Evolutionary conservation across 139 green algal species (phyloP).

Genomic region (Picochlorum sp.): DNA sequence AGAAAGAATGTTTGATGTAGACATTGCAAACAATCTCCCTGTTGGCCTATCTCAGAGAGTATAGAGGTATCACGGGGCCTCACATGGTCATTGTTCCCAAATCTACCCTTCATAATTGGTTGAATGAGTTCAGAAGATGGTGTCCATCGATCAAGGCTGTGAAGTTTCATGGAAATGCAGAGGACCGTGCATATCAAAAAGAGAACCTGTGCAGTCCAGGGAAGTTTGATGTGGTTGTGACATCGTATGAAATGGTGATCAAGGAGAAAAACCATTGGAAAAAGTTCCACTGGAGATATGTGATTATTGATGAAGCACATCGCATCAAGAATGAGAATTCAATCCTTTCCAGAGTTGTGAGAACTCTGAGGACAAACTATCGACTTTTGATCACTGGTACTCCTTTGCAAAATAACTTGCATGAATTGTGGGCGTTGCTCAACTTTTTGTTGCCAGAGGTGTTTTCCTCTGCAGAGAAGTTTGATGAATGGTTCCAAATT

Average conservation of each 20-base stretch:
- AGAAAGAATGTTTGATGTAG: background rate
- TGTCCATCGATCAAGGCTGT: slow-evolving; percentile 78
- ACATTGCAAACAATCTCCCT: slow-evolving; percentile 98
- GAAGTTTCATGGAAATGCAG: slow-evolving; percentile 94
- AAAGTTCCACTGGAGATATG: slow-evolving; percentile 95
- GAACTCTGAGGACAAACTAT: slow-evolving; percentile 87
- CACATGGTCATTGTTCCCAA: slow-evolving; percentile 98
- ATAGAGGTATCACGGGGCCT: slow-evolving; percentile 87
- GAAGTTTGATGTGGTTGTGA: slow-evolving; percentile 93
- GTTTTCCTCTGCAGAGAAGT: slow-evolving; percentile 85
- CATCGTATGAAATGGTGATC: slow-evolving; percentile 99
- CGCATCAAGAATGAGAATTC: slow-evolving; percentile 99
- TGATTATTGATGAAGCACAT: slow-evolving; percentile 99
- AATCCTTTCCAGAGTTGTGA: slow-evolving; percentile 77
- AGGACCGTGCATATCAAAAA: slow-evolving; percentile 73
- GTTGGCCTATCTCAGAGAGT: slow-evolving; percentile 93
- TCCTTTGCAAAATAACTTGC: slow-evolving; percentile 82
- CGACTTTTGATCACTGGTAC: slow-evolving; percentile 97
- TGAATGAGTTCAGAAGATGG: slow-evolving; percentile 96
- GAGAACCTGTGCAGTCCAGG: slow-evolving; percentile 50
- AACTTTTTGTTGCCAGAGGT: slow-evolving; percentile 99
- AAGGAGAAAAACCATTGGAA: slow-evolving; percentile 96
- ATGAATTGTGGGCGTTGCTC: slow-evolving; percentile 98
- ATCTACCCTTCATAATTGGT: slow-evolving; percentile 98
- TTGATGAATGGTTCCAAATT: slow-evolving; percentile 95